These are phyloP conservation scores for Solanum arcanum DNA, from an alignment of 257 asterid species.

Conservation along the genomic window DNA sequence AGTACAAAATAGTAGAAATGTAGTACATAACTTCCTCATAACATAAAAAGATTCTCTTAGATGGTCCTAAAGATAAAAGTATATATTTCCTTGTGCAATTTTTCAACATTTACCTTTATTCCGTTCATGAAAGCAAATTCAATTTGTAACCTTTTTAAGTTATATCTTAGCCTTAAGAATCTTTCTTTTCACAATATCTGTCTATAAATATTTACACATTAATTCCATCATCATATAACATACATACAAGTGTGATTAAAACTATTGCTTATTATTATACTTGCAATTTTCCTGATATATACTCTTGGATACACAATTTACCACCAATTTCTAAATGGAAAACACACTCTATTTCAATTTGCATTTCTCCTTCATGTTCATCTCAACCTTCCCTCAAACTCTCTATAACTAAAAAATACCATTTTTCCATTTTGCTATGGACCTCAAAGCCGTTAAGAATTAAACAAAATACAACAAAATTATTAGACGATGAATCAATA, in stretches of 20 bases:
- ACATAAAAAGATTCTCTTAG: too few relatives aligned
- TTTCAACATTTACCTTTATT: too few relatives aligned
- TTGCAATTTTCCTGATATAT: slow-evolving; percentile 42
- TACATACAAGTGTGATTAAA: not conserved
- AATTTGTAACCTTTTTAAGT: not conserved
- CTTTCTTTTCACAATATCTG: not conserved
- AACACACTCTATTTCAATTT: slow-evolving; percentile 22
- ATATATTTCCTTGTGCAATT: not conserved
- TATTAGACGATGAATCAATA: slow-evolving; percentile 6
- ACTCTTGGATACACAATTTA: slow-evolving; percentile 48
- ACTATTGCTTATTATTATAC: slow-evolving; percentile 15
- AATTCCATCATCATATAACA: not conserved
- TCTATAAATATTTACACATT: slow-evolving; percentile 10
- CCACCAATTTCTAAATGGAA: slow-evolving; percentile 43
- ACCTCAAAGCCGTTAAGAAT: slow-evolving; percentile 35
- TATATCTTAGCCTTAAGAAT: not conserved
- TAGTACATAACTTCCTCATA: too few relatives aligned
- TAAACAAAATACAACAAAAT: slow-evolving; percentile 7
- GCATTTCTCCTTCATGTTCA: slow-evolving; percentile 39
- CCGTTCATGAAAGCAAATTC: not conserved
- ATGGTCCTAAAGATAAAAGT: not conserved
- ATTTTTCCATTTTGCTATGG: slow-evolving; percentile 65
- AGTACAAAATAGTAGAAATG: too few relatives aligned
- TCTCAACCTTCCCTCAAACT: slow-evolving; percentile 57
- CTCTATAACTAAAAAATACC: slow-evolving; percentile 31